Conservation (phyloP, 169 alveolate species). For the Amoebophrya sp. region DNA sequence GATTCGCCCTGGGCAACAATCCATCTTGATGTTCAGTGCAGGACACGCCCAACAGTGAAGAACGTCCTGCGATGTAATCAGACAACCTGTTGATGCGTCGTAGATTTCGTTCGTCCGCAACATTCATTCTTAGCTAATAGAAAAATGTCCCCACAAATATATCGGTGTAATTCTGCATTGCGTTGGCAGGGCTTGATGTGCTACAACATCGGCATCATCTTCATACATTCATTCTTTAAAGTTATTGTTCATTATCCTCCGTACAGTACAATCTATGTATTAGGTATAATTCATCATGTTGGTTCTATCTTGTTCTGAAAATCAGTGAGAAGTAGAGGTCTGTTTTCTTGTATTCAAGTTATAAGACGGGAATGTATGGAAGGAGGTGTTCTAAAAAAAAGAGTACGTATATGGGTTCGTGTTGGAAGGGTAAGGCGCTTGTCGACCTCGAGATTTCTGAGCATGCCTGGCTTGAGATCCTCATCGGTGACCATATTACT, state of each 20-base stretch:
- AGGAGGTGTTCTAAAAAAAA: background rate
- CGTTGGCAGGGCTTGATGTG: background rate
- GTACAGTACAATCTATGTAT: too few species aligned
- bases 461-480: constrained; percentile 60
- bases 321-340: too few species aligned
- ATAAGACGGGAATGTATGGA: too few species aligned
- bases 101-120: too few species aligned
- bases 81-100: background rate
- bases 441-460: constrained; percentile 75
- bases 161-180: background rate
- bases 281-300: too few species aligned
- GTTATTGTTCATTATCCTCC: too few species aligned
- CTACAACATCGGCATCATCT: too few species aligned
- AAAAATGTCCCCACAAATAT: too few species aligned
- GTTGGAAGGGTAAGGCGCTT: constrained; percentile 76
- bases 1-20: constrained; percentile 69
- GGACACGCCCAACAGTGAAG: constrained; percentile 56
- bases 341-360: too few species aligned
- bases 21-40: constrained; percentile 72
- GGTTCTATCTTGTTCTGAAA: too few species aligned
- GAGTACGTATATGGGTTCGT: constrained; percentile 67
- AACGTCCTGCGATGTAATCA: constrained; percentile 73
- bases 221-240: too few species aligned
- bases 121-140: background rate
- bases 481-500: constrained; percentile 54